Evolutionary conservation across 441 rosid genomes (phyloP), one percentile per base, ranked within the genome.

Genomic region (Viola pubescens): DNA sequence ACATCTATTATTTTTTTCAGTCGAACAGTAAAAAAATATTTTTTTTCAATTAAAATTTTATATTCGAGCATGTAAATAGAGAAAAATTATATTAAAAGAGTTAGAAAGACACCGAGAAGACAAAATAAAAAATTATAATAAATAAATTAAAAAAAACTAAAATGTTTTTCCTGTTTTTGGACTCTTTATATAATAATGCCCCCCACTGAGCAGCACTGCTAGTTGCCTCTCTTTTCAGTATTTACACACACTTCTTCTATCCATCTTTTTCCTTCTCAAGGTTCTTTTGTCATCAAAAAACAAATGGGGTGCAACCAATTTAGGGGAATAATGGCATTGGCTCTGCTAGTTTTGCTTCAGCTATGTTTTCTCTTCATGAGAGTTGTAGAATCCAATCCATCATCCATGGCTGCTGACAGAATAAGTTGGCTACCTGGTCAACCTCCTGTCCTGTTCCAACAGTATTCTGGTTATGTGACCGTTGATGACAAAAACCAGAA

Each of bases 381-480:
- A 9, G 48, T 26, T 44, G 76, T 68, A 8, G 78, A 75, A 44
- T 81, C 73, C 48, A 60, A 48, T 74, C 79, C 66, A 12, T 19
- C 26, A 19, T 76, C 71, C 52, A 60, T 69, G 54, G 64, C 71
- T 26, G 34, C 34, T n/a, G 96, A 89, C 60, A 71, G 66, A 60
- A 66, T 92, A 66, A 48, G 62, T 55, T 45, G 60, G 60, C 71
- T 92, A 56, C 96, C 98, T 10, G 96, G 97, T 70, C 98, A 92
- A 75, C 98, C 97, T 34, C 73, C 37, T 51, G 94, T 84, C 52
- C 74, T 72, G 48, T 92, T 86, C 71, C 77, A 79, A 38, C 97
- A 87, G 46, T 89, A 84, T 72, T 82, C 98, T 0, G 97, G 98
- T 54, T 94, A 89, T 74, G 89, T 94, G 61, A 79, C 82, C 51